Evolutionary conservation across 2,329 filamentous ascomycete genomes (phyloP).

Genomic region (Passalora sequoiae): DNA sequence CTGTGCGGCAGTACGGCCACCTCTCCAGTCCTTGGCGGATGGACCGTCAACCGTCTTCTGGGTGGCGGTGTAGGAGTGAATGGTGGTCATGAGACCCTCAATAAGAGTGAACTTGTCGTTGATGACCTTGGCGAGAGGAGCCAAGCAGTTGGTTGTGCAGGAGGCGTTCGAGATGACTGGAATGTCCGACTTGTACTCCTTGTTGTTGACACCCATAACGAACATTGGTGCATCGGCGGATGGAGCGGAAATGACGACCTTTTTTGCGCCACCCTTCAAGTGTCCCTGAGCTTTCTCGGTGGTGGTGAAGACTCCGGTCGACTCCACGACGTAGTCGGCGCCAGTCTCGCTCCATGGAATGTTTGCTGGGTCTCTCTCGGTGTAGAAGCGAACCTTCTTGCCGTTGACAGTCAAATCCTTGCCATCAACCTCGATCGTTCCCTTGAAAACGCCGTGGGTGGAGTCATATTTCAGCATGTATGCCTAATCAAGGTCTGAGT

Average conservation of each 20-base stretch:
- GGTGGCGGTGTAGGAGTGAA: conserved; percentile 99
- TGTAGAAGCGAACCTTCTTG: conserved; percentile 93
- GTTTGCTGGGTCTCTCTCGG: conserved; percentile 78
- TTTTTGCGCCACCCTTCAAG: conserved; percentile 96
- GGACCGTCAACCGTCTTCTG: conserved; percentile 99
- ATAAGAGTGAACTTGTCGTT: conserved; percentile 97
- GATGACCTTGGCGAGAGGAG: conserved; percentile 98
- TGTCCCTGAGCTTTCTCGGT: conserved; percentile 91
- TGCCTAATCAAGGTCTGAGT: conserved; percentile 57
- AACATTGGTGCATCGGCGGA: conserved; percentile 98
- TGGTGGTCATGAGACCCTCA: conserved; percentile 99
- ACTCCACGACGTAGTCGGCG: conserved; percentile 93
- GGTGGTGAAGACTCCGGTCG: conserved; percentile 98
- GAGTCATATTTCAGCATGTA: conserved; percentile 99
- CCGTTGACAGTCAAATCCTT: conserved; percentile 80
- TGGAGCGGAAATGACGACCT: conserved; percentile 78
- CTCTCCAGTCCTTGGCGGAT: conserved; percentile 98
- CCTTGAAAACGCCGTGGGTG: conserved; percentile 95
- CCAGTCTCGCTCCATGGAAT: conserved; percentile 88
- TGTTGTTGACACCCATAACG: conserved; percentile 98
- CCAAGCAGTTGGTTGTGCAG: conserved; percentile 99
- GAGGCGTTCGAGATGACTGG: conserved; percentile 98
- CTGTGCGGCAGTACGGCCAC: conserved; percentile 95
- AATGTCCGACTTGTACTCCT: conserved; percentile 83
- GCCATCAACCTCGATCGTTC: conserved; percentile 69